Evolutionary conservation across 306 rosid species (phyloP), one percentile per base, ranked within the genome.

Genomic region (Sicyos baderoa): DNA sequence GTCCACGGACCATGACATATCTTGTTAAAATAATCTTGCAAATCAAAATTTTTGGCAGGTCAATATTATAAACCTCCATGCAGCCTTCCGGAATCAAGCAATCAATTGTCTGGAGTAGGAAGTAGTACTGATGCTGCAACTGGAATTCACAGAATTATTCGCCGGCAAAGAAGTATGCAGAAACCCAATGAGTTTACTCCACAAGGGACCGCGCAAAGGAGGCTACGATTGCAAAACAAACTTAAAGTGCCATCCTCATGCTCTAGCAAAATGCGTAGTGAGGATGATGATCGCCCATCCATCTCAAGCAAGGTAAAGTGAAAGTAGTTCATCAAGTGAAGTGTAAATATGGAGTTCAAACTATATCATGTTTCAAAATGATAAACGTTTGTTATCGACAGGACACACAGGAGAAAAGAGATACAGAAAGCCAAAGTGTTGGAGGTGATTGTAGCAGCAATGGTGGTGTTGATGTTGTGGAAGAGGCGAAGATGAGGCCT

Each of bases 201-300:
- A 14, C 85, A 84, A 67, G 88, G 85, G 40, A 60, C 35, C 54
- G 98, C 98, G 2, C 78, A 68, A 9, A 89, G 95, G 82, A 85
- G 98, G 81, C 2, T 89, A 54, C 84, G 72, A 14, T 66, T 88
- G 65, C 32, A 29, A 65, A 6, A 27, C 9, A 71, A 45, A 53
- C 50, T 74, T 55, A 71, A 57, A 27, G 32, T 10, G 63, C 45
- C 1, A 15, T 15, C 76, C 19, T 47, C n/a, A 47, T 14, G 1
- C 61, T 76, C 84, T 73, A 16, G 71, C 23, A 56, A 68, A 48
- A 57, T 51, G 2, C 5, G 54, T 17, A 25, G 62, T n/a, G 68
- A n/a, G 27, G 84, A 83, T 56, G 77, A 71, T 51, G 81, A 80
- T 64, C 77, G 75, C 49, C 87, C 74, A 79, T 76, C 83, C 78